Conservation (phyloP, 768 basidiomycete species). For the Coprinopsis sp. region DNA sequence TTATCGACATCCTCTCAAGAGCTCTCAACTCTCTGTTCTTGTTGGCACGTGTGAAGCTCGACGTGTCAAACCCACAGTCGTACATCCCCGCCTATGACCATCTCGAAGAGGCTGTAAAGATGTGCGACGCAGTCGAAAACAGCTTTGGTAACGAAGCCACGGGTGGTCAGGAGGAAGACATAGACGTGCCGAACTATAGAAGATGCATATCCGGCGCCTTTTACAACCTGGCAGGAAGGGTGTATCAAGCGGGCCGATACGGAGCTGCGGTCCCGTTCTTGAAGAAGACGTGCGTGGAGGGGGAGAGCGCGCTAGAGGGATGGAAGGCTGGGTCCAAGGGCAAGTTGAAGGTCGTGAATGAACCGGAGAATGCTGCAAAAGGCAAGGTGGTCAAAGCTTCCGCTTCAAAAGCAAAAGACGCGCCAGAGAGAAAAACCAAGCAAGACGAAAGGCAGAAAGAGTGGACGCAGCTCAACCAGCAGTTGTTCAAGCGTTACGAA, state of each 20-base stretch:
- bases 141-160: conserved; percentile 10
- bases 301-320: conserved; percentile 40
- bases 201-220: conserved; percentile 72
- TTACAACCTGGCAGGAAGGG: conserved; percentile 61
- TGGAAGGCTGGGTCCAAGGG: conserved; percentile 5
- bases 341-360: neutral
- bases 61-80: conserved; percentile 37
- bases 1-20: conserved; percentile 33
- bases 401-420: conserved; percentile 19
- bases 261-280: conserved; percentile 68
- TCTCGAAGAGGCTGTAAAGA: conserved; percentile 38
- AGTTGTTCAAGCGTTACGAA: conserved; percentile 74
- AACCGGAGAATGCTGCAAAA: neutral
- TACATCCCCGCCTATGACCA: conserved; percentile 43
- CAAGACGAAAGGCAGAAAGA: conserved; percentile 28
- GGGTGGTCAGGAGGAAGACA: neutral
- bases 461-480: conserved; percentile 60
- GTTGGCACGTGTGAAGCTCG: conserved; percentile 43
- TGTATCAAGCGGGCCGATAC: conserved; percentile 62
- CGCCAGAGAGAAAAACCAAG: conserved; percentile 10
- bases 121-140: conserved; percentile 25
- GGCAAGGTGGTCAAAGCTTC: neutral
- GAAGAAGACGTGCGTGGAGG: conserved; percentile 54
- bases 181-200: conserved; percentile 47
- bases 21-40: conserved; percentile 52